Evolutionary conservation across 2,329 filamentous ascomycete species (phyloP).

Genomic region (Colletotrichum sp.): DNA sequence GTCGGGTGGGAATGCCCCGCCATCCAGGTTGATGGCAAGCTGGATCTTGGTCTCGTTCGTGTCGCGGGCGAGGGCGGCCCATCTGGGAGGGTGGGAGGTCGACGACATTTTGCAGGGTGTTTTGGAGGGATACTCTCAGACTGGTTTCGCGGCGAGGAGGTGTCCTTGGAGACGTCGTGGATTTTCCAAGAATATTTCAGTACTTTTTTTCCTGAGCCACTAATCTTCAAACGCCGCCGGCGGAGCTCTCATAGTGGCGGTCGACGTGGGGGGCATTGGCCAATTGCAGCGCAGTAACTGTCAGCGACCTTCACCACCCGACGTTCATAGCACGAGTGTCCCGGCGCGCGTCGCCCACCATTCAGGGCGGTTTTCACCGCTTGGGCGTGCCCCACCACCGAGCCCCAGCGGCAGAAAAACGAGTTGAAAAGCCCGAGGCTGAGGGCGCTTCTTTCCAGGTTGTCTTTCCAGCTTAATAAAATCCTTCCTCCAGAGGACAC

Average conservation of each 20-base stretch:
- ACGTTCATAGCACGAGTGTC: background rate
- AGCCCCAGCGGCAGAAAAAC: constrained; percentile 16
- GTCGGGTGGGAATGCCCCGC: constrained; percentile 74
- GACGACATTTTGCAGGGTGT: constrained; percentile 6
- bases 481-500: constrained; percentile 17
- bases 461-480: constrained; percentile 9
- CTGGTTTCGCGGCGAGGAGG: background rate
- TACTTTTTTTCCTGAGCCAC: constrained; percentile 5
- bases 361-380: constrained; percentile 8
- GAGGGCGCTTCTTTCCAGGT: background rate
- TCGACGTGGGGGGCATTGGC: constrained; percentile 13
- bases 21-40: constrained; percentile 90
- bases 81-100: constrained; percentile 52
- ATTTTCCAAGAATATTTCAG: background rate
- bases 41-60: constrained; percentile 99
- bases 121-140: background rate
- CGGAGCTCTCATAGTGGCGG: constrained; percentile 10
- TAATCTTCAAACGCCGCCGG: constrained; percentile 2
- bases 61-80: constrained; percentile 80
- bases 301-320: background rate
- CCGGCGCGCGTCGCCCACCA: background rate
- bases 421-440: constrained; percentile 14
- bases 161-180: background rate
- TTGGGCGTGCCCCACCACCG: background rate
- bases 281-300: constrained; percentile 4